A percentile compares a stretch with the other conserved stretches of the same genome.
phyloP scores from a whole-genome alignment of 2,329 filamentous ascomycete genomes.

The Beauveria caledonica region DNA sequence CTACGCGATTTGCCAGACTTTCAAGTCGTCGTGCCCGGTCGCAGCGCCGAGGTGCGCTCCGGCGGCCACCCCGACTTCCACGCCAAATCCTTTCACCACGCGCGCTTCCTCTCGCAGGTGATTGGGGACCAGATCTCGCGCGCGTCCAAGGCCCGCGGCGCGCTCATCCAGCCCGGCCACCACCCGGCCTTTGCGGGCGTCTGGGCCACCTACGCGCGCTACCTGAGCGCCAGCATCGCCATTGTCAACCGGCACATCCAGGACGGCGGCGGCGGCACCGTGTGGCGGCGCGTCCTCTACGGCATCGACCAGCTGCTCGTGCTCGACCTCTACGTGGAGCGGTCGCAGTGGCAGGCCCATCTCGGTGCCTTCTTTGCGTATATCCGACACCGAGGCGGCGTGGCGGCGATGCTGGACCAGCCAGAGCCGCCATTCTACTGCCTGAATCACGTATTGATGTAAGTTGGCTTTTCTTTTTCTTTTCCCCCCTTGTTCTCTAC shows the following conservation, averaged over 20 bases:
- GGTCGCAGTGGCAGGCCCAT: background rate
- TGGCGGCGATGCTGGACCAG: background rate
- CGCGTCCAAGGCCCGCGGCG: background rate
- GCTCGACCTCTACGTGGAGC: background rate
- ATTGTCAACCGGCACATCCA: background rate
- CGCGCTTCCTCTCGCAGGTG: background rate
- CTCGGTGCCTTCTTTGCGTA: background rate
- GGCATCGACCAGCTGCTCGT: constrained; percentile 2
- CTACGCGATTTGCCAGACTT: background rate
- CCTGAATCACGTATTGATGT: background rate
- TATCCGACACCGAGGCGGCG: background rate
- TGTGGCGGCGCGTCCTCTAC: background rate
- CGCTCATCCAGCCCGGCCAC: background rate
- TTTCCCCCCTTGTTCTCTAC: too few relatives aligned
- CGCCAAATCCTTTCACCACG: background rate
- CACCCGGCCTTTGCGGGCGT: background rate
- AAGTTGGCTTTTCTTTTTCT: background rate
- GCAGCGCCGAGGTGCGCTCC: background rate
- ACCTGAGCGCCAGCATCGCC: background rate
- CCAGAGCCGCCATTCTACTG: background rate
- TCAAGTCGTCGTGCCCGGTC: background rate
- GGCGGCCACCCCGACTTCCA: background rate
- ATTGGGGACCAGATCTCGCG: background rate
- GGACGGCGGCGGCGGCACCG: background rate
- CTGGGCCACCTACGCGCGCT: background rate